Conservation (phyloP, 441 rosid genomes). For the Biscutella laevigata region DNA sequence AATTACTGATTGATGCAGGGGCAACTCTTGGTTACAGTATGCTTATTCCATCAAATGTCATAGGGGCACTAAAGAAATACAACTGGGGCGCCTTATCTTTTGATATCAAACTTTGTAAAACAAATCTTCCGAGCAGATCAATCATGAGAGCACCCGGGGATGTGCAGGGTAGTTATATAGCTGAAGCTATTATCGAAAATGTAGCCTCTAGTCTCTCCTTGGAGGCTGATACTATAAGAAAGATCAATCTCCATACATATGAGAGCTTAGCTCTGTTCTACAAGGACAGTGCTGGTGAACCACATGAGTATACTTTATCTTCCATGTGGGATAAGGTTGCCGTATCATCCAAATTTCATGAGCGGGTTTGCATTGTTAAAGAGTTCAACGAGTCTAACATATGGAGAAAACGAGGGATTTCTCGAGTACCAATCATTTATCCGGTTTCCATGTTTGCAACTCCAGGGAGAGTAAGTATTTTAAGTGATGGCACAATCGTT, state of each 20-base stretch:
- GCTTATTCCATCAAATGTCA: conserved; percentile 31
- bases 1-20: conserved; percentile 58
- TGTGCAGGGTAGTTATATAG: conserved; percentile 69
- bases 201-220: conserved; percentile 70
- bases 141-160: conserved; percentile 86
- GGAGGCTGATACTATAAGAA: conserved; percentile 53
- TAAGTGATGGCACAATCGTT: conserved; percentile 66
- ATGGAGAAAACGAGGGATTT: conserved; percentile 75
- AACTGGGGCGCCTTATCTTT: conserved; percentile 79
- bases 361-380: conserved; percentile 31
- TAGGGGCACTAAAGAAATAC: conserved; percentile 46
- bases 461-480: conserved; percentile 78
- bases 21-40: conserved; percentile 42
- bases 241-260: conserved; percentile 58
- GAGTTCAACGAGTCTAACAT: conserved; percentile 48
- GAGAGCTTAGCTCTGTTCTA: conserved; percentile 51
- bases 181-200: conserved; percentile 74
- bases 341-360: conserved; percentile 32
- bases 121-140: conserved; percentile 60
- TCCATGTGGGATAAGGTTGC: conserved; percentile 64
- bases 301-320: conserved; percentile 57
- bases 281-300: conserved; percentile 36
- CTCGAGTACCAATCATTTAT: conserved; percentile 51
- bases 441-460: conserved; percentile 37
- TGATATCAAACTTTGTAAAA: conserved; percentile 72